These are phyloP conservation scores for Boletus coccyginus DNA, from an alignment of 768 basidiomycete species.

Conservation along the genomic window DNA sequence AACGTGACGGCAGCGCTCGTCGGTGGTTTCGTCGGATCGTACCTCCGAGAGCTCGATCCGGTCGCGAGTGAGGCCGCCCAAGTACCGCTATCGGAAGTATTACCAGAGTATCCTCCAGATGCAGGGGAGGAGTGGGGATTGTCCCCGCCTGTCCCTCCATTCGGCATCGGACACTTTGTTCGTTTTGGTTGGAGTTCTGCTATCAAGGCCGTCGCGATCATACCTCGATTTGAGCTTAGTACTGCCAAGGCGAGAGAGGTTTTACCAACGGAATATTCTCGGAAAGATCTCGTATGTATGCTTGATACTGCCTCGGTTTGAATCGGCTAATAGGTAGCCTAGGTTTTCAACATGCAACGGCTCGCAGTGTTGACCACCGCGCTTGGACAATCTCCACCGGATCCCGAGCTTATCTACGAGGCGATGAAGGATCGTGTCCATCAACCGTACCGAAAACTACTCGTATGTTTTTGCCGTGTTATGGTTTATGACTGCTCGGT, in stretches of 20 bases:
- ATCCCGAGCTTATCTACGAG: conserved; percentile 96
- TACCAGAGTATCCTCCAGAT: conserved; percentile 93
- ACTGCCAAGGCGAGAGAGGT: conserved; percentile 93
- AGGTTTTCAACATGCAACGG: conserved; percentile 98
- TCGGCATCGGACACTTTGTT: conserved; percentile 92
- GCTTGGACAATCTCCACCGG: conserved; percentile 84
- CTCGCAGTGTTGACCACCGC: conserved; percentile 96
- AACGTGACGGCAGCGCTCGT: conserved; percentile 97
- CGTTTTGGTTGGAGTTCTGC: conserved; percentile 80
- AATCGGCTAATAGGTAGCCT: not conserved
- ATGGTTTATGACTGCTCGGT: not conserved
- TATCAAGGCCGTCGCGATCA: conserved; percentile 91
- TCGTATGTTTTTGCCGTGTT: conserved; percentile 50
- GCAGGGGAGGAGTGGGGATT: conserved; percentile 91
- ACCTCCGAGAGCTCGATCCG: conserved; percentile 84
- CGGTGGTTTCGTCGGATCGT: conserved; percentile 96
- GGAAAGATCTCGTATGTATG: conserved; percentile 77
- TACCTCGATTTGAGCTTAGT: conserved; percentile 93
- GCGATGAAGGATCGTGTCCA: conserved; percentile 99
- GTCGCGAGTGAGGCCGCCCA: conserved; percentile 79
- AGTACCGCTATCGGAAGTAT: conserved; percentile 92
- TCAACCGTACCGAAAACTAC: conserved; percentile 88
- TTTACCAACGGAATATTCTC: conserved; percentile 78
- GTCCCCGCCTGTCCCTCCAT: conserved; percentile 82
- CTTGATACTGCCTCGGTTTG: not conserved